Base-by-base conservation (phyloP, 345 rosid genomes). In the Ricinus communis region DNA sequence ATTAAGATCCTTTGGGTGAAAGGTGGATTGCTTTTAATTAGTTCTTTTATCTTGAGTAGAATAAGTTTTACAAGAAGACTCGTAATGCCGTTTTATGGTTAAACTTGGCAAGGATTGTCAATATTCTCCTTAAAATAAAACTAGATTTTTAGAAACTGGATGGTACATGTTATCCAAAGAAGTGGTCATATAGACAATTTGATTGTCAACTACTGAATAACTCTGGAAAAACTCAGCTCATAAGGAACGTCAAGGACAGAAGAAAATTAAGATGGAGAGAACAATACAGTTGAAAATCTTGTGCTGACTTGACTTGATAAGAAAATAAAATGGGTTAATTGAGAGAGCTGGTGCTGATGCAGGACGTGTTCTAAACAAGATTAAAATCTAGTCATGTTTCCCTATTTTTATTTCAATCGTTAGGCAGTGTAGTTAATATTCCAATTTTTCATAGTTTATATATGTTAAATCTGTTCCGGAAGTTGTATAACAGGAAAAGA, bases 81-180 rank as follows among this genome's bases (percentile, higher is more conserved):
- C 43, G 49, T 51, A 57, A 49, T 31, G 30, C 57, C 0, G 0
- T 46, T 33, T 52, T 67, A 38, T 22, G 61, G 36, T 43, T 53
- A 22, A 52, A 36, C 49, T 43, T 10, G 1, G 62, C 61, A 8
- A 68, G 38, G 43, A 54, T 33, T 53, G 38, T 12, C 33, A 55
- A n/a, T 57, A 33, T 19, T 62, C 51, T 79, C 31, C 24, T 63
- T 36, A 22, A 33, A 55, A 51, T 63, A 46, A 6, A 24, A 11
- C 47, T 75, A 9, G 4, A 8, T 53, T 53, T 58, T 18, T 8
- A 12, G 8, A 18, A 65, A 65, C 25, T 46, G 55, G 38, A 65
- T 46, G 21, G 14, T 16, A 65, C 36, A 46, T 8, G 25, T 8
- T 18, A 62, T 61, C 18, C 0, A 2, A 24, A 8, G 25, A 36